A percentile compares a stretch with the other conserved stretches of the same genome.
phyloP scores from a whole-genome alignment of 345 rosid genomes.

The Bruguiera parviflora region DNA sequence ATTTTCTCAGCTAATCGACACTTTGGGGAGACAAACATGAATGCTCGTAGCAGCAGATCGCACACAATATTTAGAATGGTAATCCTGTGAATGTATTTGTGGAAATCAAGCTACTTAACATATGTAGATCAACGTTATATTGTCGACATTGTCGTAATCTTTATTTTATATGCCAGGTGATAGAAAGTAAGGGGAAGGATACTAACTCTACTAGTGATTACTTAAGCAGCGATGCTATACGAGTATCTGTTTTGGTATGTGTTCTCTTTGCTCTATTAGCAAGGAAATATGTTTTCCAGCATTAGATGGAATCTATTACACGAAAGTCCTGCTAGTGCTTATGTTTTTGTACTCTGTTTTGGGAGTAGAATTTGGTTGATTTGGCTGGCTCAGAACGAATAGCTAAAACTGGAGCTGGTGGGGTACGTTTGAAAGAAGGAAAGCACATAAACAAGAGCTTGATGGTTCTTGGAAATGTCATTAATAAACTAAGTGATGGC shows the following conservation, averaged over 20 bases:
- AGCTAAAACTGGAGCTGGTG: conserved; percentile 93
- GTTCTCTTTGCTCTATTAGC: not conserved
- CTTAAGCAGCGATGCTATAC: conserved; percentile 58
- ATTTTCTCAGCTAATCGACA: conserved; percentile 67
- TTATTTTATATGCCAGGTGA: conserved; percentile 49
- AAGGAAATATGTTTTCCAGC: not conserved
- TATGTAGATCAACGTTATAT: not conserved
- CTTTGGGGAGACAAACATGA: conserved; percentile 97
- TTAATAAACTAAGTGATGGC: conserved; percentile 84
- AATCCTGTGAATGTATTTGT: conserved; percentile 12
- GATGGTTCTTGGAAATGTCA: conserved; percentile 94
- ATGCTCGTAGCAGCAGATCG: conserved; percentile 90
- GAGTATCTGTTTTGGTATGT: conserved; percentile 87
- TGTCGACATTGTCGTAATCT: not conserved
- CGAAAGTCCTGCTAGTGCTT: not conserved
- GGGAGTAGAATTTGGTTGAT: conserved; percentile 80
- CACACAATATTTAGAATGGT: conserved; percentile 99
- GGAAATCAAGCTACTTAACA: not conserved
- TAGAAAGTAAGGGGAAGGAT: conserved; percentile 80
- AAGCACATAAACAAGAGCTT: conserved; percentile 93
- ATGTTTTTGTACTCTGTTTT: conserved; percentile 14
- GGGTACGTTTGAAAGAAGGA: conserved; percentile 90
- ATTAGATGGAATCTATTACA: not conserved
- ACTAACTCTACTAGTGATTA: conserved; percentile 28
- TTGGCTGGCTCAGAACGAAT: conserved; percentile 93